Percentiles rank a stretch among this genome's conserved stretches.
phyloP scores from a whole-genome alignment of 1,284 basidiomycete species.

The Tremellales sp. region DNA sequence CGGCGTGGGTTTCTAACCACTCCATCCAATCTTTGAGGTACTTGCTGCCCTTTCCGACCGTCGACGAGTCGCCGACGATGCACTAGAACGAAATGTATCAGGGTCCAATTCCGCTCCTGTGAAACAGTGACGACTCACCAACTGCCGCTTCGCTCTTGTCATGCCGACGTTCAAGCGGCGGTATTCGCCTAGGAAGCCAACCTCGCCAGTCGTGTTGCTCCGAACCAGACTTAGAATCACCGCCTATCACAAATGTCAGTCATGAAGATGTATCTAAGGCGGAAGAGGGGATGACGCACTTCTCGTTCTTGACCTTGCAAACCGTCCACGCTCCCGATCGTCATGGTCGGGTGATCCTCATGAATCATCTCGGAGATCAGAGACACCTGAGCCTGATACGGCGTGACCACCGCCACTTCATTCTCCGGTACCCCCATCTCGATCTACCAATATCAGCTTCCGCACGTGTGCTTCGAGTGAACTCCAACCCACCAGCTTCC shows the following conservation, averaged over 20 bases:
- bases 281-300: slow-evolving; percentile 16
- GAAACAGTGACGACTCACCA: slow-evolving; percentile 55
- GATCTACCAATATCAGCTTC: slow-evolving; percentile 52
- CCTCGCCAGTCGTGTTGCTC: slow-evolving; percentile 76
- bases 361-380: slow-evolving; percentile 69
- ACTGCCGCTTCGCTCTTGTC: slow-evolving; percentile 85
- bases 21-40: slow-evolving; percentile 84
- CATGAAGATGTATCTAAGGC: background rate
- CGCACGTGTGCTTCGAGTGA: background rate
- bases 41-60: slow-evolving; percentile 71
- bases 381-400: slow-evolving; percentile 91
- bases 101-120: background rate
- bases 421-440: slow-evolving; percentile 62
- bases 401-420: slow-evolving; percentile 87
- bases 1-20: slow-evolving; percentile 85
- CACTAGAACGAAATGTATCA: too few species aligned
- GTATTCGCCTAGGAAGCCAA: slow-evolving; percentile 88
- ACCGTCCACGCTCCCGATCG: slow-evolving; percentile 87
- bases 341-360: slow-evolving; percentile 66
- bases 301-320: slow-evolving; percentile 81
- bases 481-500: slow-evolving; percentile 60
- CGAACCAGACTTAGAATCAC: slow-evolving; percentile 83
- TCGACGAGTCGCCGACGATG: slow-evolving; percentile 84
- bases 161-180: slow-evolving; percentile 89
- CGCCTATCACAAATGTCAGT: slow-evolving; percentile 60